Base-by-base conservation (phyloP, 768 basidiomycete species). In the Pisolithus tinctorius region DNA sequence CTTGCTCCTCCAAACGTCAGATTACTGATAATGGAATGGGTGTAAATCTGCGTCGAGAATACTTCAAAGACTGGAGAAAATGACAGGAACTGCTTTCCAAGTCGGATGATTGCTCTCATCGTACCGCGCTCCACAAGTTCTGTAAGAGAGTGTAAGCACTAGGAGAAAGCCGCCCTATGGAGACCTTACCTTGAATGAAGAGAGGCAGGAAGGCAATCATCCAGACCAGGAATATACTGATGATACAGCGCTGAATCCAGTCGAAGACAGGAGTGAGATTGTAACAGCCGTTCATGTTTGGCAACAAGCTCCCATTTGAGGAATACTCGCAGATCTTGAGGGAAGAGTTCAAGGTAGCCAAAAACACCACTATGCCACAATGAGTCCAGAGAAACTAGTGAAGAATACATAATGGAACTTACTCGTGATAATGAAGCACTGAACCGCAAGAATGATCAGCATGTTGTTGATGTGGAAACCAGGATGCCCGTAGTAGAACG, bases 381-480 rank as follows among this genome's bases (percentile, higher is more conserved):
- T 64, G 17, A 70, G 60, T 48, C 38, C 38, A 50, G 46, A 41
- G 29, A 36, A 14, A 45, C 20, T 11, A n/a, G 17, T 38, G 43
- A 31, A 45, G 23, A n/a, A 16, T 23, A 5, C 3, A 49, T 30
- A 51, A 27, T 7, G 26, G 50, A 47, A 80, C 89, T 60, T 63
- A 92, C 90, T 81, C 4, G 93, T 91, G 48, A 95, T 76, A 61
- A 98, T 80, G 79, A 99, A 98, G 53, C 94, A 73, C 68, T 97
- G 95, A 26, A 98, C 90, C 37, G 96, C 95, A 58, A 96, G 71
- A 64, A 99, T 99, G 70, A 99, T 88, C 65, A 98, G 75, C 82
- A 98, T 98, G 69, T 98, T 99, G 79, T 99, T 97, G 74, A 99
- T 95, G 65, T 98, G 96, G 86, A 99, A 99, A 48, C 92, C 96